Evolutionary conservation across 2,329 filamentous ascomycete species (phyloP), one percentile per base, ranked within the genome.

Genomic region (Cercospora sp.): DNA sequence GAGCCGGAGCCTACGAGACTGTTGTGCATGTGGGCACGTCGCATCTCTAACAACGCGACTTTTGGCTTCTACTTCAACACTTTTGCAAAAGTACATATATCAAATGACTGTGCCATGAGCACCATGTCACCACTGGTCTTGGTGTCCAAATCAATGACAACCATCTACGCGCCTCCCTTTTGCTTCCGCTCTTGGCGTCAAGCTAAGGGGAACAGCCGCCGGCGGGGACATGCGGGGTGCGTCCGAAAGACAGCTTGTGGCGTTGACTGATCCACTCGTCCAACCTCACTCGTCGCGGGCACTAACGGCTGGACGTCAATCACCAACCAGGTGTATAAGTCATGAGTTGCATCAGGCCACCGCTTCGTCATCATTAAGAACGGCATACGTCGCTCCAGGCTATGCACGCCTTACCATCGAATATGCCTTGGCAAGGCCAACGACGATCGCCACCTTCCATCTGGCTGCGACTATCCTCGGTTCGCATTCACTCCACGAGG

Each of bases 241-340:
- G 33, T 45, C 31, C 30, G 30, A 39, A 23, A n/a, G 20, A 7
- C 30, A 36, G 36, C 57, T 45, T 61, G 59, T 61, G 59, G 59
- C 59, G 59, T 61, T 36, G n/a, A 42, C 13, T 10, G 26, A 28
- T 20, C 59, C 59, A 61, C 13, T 61, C 20, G 23, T 10, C 20
- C 33, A 20, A 61, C 23, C 59, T 48, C 33, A 58, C 53, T 58
- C 26, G 16, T 13, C 12, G 28, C 53, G 53, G 33, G 39, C 59
- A 45, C 59, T 61, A 61, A 61, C 59, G 59, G 59, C 23, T 61
- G 59, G 53, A 42, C 59, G 31, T 61, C 59, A 30, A 61, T 48
- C 59, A 45, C n/a, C 59, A 61, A 61, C 59, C 59, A 61, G 59
- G 59, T 61, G 59, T 45, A 28, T 13, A 61, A 61, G 59, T 61